Percentiles rank a stretch among this genome's conserved stretches.
These are phyloP conservation scores for Plasmodium vinckei DNA, from an alignment of 169 alveolate species.

Conservation along the genomic window DNA sequence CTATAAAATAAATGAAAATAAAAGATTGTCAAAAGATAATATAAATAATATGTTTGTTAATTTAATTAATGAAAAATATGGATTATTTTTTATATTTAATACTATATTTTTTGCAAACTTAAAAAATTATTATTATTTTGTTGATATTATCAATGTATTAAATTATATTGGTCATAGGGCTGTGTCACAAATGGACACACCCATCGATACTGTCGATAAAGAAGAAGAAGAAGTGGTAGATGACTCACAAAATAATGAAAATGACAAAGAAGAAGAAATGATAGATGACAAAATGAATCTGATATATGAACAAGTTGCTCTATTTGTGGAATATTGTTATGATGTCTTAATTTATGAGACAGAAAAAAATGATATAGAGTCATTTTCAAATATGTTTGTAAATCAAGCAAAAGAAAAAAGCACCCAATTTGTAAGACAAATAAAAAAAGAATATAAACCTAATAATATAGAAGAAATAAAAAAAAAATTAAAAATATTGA, in stretches of 20 bases:
- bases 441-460: neutral
- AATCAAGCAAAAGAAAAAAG: neutral
- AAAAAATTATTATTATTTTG: constrained; percentile 65
- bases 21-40: constrained; percentile 11
- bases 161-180: constrained; percentile 36
- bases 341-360: constrained; percentile 6
- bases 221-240: neutral
- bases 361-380: neutral
- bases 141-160: constrained; percentile 49
- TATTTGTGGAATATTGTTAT: constrained; percentile 35
- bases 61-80: constrained; percentile 57
- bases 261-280: neutral
- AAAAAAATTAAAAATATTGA: constrained; percentile 35
- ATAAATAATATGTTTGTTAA: constrained; percentile 20
- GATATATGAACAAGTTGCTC: constrained; percentile 58
- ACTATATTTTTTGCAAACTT: constrained; percentile 50
- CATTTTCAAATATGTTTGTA: neutral
- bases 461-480: constrained; percentile 20
- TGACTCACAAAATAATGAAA: too few species aligned
- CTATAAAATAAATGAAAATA: constrained; percentile 28
- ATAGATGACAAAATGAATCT: neutral
- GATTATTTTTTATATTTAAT: constrained; percentile 53
- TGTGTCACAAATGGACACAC: too few species aligned
- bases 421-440: neutral
- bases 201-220: too few species aligned